Evolutionary conservation across 257 asterid genomes (phyloP).

Genomic region (Mentha longifolia): DNA sequence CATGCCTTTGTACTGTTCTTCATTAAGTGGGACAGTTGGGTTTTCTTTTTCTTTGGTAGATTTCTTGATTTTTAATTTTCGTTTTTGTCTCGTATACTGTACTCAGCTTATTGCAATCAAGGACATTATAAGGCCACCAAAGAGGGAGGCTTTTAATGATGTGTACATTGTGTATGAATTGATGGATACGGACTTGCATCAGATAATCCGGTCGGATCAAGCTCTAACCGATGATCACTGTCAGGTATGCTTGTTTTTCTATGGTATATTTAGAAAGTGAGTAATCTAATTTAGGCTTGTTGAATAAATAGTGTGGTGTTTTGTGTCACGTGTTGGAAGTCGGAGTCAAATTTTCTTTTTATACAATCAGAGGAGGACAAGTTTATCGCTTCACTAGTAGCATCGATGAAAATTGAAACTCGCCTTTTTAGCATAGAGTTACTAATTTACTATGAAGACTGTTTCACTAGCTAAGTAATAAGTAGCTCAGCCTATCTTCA

Average conservation of each 20-base stretch:
- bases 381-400: not conserved
- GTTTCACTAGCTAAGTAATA: not conserved
- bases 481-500: not conserved
- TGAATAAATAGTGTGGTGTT: not conserved
- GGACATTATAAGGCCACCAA: slow-evolving; percentile 81
- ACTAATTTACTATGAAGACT: no score
- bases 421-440: not conserved
- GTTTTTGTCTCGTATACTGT: slow-evolving; percentile 19
- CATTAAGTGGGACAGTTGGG: not conserved
- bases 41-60: not conserved
- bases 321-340: not conserved
- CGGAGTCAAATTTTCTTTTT: not conserved
- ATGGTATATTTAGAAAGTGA: not conserved
- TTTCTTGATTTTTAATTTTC: not conserved
- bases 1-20: not conserved
- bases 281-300: not conserved
- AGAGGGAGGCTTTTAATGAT: slow-evolving; percentile 68
- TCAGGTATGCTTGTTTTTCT: slow-evolving; percentile 50
- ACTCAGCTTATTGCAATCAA: slow-evolving; percentile 75
- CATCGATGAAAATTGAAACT: not conserved
- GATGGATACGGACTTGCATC: slow-evolving; percentile 91
- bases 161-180: slow-evolving; percentile 81
- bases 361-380: not conserved
- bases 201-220: slow-evolving; percentile 85
- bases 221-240: slow-evolving; percentile 77